phyloP scores from a whole-genome alignment of 2,329 filamentous ascomycete genomes.

The Fusarium solani-melongenae region DNA sequence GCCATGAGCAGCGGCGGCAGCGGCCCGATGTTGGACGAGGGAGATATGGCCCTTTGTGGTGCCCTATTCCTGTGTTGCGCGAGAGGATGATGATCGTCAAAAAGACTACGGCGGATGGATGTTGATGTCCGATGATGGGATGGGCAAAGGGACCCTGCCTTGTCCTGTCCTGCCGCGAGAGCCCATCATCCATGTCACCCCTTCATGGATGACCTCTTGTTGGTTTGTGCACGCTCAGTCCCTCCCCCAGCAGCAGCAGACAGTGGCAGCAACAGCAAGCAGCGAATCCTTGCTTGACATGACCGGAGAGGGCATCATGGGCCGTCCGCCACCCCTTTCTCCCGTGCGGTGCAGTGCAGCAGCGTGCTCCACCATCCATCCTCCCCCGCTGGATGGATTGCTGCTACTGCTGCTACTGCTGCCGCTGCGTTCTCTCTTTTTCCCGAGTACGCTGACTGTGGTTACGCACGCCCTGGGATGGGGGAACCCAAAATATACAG shows the following conservation, averaged over 20 bases:
- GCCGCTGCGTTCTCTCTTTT: neutral
- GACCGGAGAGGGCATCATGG: conserved; percentile 22
- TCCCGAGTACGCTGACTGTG: conserved; percentile 10
- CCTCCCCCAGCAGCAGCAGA: neutral
- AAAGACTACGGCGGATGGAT: neutral
- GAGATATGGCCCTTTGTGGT: neutral
- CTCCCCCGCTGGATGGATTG: conserved; percentile 5
- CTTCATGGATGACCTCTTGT: conserved; percentile 8
- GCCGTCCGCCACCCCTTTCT: conserved; percentile 9
- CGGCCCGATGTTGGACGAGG: conserved; percentile 30
- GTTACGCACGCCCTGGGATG: neutral
- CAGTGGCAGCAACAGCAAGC: neutral
- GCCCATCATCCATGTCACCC: conserved; percentile 10
- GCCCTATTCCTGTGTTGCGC: conserved; percentile 3
- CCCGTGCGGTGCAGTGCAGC: neutral
- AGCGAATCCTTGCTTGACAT: conserved; percentile 16
- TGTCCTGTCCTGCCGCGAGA: neutral
- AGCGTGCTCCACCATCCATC: conserved; percentile 18
- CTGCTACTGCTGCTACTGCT: neutral
- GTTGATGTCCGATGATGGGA: conserved; percentile 4
- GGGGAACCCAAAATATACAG: neutral
- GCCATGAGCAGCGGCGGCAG: conserved; percentile 15
- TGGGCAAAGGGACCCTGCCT: neutral
- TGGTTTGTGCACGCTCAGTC: conserved; percentile 11
- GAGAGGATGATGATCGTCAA: conserved; percentile 12